Conservation (phyloP, 371 early-diverging fungal genomes). For the Fennellomyces sp. region DNA sequence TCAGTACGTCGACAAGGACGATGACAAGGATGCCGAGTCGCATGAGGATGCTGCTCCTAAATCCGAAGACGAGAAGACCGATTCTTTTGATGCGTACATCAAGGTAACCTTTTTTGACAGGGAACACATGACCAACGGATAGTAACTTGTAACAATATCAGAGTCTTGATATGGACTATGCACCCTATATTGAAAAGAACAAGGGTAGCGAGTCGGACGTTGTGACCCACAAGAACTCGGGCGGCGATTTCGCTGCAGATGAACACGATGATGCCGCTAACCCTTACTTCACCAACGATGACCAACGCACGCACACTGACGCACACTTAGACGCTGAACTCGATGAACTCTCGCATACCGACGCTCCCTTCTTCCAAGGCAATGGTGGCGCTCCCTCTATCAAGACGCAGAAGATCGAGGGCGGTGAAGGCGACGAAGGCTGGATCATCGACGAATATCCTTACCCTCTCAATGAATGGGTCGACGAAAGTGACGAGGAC, state of each 20-base stretch:
- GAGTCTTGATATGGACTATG: conserved; percentile 19
- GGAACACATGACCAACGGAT: background rate
- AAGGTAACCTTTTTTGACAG: background rate
- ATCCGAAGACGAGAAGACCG: background rate
- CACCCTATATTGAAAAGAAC: conserved; percentile 31
- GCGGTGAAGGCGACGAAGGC: background rate
- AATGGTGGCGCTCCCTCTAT: background rate
- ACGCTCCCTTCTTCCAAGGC: conserved; percentile 3
- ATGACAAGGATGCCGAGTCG: background rate
- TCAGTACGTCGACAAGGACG: conserved; percentile 1
- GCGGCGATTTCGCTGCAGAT: background rate
- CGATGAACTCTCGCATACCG: conserved; percentile 13
- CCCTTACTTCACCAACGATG: conserved; percentile 11
- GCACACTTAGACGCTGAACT: conserved; percentile 6
- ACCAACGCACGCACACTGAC: conserved; percentile 6
- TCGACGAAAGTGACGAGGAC: background rate
- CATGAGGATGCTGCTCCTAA: background rate
- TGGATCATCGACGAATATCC: conserved; percentile 13
- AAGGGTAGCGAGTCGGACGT: conserved; percentile 15
- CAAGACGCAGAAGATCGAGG: background rate
- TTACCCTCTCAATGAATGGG: conserved; percentile 7
- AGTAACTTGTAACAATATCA: background rate
- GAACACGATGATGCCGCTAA: background rate
- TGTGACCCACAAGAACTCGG: conserved; percentile 36
- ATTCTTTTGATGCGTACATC: conserved; percentile 2